phyloP scores from a whole-genome alignment of 495 filamentous ascomycete species.

The Cudoniella acicularis region DNA sequence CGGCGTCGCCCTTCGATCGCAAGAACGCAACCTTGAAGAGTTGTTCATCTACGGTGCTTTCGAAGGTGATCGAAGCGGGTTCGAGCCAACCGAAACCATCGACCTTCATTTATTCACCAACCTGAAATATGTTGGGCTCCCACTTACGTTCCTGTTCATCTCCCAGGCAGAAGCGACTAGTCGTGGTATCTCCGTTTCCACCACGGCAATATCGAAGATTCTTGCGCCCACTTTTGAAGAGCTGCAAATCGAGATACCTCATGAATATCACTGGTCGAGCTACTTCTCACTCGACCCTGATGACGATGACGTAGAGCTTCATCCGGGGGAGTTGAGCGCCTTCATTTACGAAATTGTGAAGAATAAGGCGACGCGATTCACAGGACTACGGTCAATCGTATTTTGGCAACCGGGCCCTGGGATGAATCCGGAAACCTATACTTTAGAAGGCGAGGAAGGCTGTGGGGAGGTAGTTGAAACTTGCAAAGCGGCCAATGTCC shows the following conservation, averaged over 20 bases:
- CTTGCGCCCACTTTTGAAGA: neutral
- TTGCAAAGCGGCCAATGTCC: neutral
- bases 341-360: neutral
- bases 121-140: neutral
- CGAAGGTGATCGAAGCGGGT: constrained; percentile 1
- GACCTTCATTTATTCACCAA: neutral
- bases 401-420: neutral
- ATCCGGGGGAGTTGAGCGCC: neutral
- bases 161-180: neutral
- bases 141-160: neutral
- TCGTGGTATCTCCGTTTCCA: neutral
- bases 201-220: neutral
- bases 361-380: neutral
- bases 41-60: neutral
- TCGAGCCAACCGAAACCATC: neutral
- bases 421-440: neutral
- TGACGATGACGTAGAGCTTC: neutral
- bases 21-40: neutral
- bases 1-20: neutral
- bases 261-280: neutral
- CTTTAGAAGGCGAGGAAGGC: neutral
- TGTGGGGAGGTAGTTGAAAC: neutral
- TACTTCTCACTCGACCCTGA: neutral
- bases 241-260: neutral
- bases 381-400: neutral